Evolutionary conservation across 2,329 filamentous ascomycete genomes (phyloP).

Genomic region (Macrophomina phaseolina): DNA sequence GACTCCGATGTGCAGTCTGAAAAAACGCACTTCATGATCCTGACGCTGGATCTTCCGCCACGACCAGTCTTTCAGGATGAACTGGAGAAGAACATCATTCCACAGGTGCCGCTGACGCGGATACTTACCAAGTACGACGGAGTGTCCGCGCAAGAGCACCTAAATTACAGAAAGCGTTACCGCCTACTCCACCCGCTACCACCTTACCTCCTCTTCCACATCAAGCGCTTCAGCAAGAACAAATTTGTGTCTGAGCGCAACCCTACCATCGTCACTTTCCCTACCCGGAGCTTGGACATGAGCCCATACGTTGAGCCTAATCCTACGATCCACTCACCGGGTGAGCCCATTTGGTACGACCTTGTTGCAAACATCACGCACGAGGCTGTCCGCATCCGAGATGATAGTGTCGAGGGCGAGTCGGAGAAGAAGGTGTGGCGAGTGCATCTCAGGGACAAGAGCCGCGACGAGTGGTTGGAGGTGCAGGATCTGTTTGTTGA

Average conservation of each 20-base stretch:
- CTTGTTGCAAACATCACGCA: conserved; percentile 93
- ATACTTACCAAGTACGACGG: conserved; percentile 95
- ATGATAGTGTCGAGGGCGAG: conserved; percentile 85
- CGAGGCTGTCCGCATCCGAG: conserved; percentile 76
- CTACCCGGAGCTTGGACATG: conserved; percentile 83
- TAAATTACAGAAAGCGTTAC: conserved; percentile 87
- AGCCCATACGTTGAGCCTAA: conserved; percentile 90
- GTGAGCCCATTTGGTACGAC: conserved; percentile 92
- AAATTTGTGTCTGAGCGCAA: conserved; percentile 97
- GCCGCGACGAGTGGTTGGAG: conserved; percentile 85
- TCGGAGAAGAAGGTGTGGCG: conserved; percentile 95
- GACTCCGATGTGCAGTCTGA: conserved; percentile 85
- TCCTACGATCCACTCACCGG: conserved; percentile 69
- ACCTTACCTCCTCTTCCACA: conserved; percentile 89
- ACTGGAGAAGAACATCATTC: conserved; percentile 93
- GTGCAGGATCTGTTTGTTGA: conserved; percentile 95
- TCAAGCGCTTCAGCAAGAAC: conserved; percentile 96
- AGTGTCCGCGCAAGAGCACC: conserved; percentile 81
- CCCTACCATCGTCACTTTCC: conserved; percentile 97
- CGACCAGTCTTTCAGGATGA: conserved; percentile 97
- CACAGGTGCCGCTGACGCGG: conserved; percentile 76
- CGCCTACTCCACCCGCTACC: conserved; percentile 88
- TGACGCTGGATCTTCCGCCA: conserved; percentile 90
- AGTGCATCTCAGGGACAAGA: conserved; percentile 83
- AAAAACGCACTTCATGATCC: conserved; percentile 80